Conservation (phyloP, 2,329 filamentous ascomycete species). For the Metarhizium sp. region DNA sequence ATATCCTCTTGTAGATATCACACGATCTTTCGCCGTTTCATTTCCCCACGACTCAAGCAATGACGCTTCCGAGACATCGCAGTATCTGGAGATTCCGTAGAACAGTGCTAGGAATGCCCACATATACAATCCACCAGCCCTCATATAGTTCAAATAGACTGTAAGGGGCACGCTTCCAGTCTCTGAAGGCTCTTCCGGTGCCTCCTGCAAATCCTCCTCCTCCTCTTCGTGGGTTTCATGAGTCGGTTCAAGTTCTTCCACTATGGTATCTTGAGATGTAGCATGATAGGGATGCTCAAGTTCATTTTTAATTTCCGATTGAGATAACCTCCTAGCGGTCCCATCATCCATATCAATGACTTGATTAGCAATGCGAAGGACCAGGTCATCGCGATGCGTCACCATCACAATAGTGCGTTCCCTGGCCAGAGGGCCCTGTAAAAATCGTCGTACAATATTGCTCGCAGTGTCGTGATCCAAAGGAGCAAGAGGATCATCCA, state of each 20-base stretch:
- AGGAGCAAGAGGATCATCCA: constrained; percentile 56
- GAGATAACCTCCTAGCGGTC: constrained; percentile 37
- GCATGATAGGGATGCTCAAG: constrained; percentile 28
- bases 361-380: constrained; percentile 62
- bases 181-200: constrained; percentile 23
- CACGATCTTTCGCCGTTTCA: constrained; percentile 19
- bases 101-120: constrained; percentile 59
- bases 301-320: constrained; percentile 32
- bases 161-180: constrained; percentile 64
- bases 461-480: constrained; percentile 54
- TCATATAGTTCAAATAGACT: constrained; percentile 81
- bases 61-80: constrained; percentile 61
- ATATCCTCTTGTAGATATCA: constrained; percentile 7
- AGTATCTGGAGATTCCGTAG: constrained; percentile 53
- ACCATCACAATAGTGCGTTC: constrained; percentile 68
- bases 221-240: constrained; percentile 24
- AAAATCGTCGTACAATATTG: constrained; percentile 50
- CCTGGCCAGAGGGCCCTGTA: constrained; percentile 50
- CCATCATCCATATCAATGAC: constrained; percentile 61
- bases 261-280: constrained; percentile 2
- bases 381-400: constrained; percentile 71
- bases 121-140: constrained; percentile 64
- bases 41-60: constrained; percentile 86
- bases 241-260: constrained; percentile 13
- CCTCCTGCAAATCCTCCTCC: constrained; percentile 11